Conservation (phyloP, 2,329 filamentous ascomycete genomes). For the Phyllachora maydis region DNA sequence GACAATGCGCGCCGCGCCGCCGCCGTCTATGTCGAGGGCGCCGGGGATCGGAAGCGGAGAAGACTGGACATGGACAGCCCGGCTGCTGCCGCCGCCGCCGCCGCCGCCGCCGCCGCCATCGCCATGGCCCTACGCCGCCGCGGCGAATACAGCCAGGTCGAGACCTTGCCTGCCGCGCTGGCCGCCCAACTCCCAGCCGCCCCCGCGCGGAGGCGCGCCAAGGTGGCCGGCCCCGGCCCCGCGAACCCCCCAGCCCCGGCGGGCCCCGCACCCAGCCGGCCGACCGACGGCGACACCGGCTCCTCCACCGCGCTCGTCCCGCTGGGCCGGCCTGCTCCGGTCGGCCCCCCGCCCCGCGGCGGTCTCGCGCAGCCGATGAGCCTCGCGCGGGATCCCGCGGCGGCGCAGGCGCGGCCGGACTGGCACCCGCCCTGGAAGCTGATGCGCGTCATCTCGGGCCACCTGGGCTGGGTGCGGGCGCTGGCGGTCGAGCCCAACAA, state of each 20-base stretch:
- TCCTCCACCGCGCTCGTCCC: constrained; percentile 17
- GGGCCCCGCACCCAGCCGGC: constrained; percentile 5
- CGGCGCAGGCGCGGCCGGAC: constrained; percentile 46
- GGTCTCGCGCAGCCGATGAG: constrained; percentile 16
- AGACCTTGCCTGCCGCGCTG: constrained; percentile 56
- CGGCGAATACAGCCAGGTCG: constrained; percentile 59
- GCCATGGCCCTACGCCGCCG: constrained; percentile 31
- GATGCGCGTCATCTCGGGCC: constrained; percentile 91
- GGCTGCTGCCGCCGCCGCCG: constrained; percentile 10
- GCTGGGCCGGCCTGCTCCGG: no score
- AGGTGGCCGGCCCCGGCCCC: constrained; percentile 23
- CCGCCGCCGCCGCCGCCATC: constrained; percentile 18
- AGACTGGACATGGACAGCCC: constrained; percentile 14
- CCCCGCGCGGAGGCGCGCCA: constrained; percentile 36
- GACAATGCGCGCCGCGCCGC: constrained; percentile 19
- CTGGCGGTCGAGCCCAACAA: constrained; percentile 90
- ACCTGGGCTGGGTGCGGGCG: constrained; percentile 82
- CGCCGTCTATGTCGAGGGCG: constrained; percentile 15
- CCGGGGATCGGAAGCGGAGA: constrained; percentile 10
- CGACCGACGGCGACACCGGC: no score
- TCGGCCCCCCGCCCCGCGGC: constrained; percentile 10
- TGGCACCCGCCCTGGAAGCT: constrained; percentile 99
- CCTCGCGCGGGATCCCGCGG: constrained; percentile 9
- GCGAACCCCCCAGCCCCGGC: constrained; percentile 15
- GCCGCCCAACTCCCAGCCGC: constrained; percentile 51